Evolutionary conservation across 768 basidiomycete genomes (phyloP).

Genomic region (Mycena maculata): DNA sequence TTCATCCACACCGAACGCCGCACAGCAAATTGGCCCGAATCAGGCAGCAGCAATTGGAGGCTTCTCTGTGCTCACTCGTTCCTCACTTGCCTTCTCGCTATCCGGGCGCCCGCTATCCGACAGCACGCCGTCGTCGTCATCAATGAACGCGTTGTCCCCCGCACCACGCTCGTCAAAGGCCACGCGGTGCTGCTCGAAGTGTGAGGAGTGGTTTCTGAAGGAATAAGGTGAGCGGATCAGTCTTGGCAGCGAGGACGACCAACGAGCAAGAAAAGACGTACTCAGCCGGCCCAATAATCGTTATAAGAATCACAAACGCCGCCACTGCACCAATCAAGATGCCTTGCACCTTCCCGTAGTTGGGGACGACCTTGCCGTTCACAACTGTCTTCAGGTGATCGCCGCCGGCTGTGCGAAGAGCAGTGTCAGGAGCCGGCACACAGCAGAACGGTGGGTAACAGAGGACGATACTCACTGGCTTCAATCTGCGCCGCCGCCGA

Average conservation of each 20-base stretch:
- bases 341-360: conserved; percentile 86
- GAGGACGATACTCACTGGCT: conserved; percentile 55
- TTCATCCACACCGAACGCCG: conserved; percentile 15
- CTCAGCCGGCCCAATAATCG: conserved; percentile 78
- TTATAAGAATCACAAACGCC: conserved; percentile 80
- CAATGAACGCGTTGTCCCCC: conserved; percentile 54
- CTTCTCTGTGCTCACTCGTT: conserved; percentile 31
- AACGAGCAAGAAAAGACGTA: conserved; percentile 47
- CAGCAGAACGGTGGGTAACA: conserved; percentile 40
- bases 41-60: conserved; percentile 14
- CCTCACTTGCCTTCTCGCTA: conserved; percentile 30
- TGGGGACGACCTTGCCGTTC: conserved; percentile 61
- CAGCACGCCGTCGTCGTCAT: conserved; percentile 36
- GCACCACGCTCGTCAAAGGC: conserved; percentile 84
- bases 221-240: conserved; percentile 1
- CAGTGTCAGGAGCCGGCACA: conserved; percentile 2
- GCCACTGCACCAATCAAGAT: conserved; percentile 89
- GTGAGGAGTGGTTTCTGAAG: conserved; percentile 73
- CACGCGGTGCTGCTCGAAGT: conserved; percentile 85
- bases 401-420: conserved; percentile 62
- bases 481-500: conserved; percentile 71
- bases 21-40: conserved; percentile 18
- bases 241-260: background rate
- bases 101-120: conserved; percentile 7
- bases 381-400: conserved; percentile 65